Evolutionary conservation across 164 flowering plant genomes (phyloP).

Genomic region (Nymphaea colorata): DNA sequence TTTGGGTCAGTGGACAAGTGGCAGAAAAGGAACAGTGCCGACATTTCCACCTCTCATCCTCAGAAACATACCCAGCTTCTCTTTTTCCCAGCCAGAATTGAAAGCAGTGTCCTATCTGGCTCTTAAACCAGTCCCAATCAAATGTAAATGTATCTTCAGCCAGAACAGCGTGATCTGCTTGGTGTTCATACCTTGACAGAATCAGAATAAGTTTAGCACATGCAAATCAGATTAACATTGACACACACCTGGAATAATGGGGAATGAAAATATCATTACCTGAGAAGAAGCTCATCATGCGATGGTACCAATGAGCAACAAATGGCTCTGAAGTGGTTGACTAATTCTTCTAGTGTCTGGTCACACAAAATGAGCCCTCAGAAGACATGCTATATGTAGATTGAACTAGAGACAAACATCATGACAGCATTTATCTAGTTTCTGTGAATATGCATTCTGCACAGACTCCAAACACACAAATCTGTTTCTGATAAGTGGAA

Average conservation of each 20-base stretch:
- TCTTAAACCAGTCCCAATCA: conserved; percentile 44
- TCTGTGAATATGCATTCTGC: not conserved
- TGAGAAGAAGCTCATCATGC: conserved; percentile 49
- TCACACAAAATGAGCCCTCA: not conserved
- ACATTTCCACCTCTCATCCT: conserved; percentile 84
- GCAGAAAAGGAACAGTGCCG: conserved; percentile 41
- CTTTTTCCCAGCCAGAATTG: conserved; percentile 71
- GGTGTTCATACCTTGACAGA: conserved; percentile 13
- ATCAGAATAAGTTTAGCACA: not conserved
- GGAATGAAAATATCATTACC: conserved; percentile 22
- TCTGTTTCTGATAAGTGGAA: not conserved
- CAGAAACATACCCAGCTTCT: conserved; percentile 38
- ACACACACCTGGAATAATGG: not conserved
- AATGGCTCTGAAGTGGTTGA: conserved; percentile 30
- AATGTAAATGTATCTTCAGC: conserved; percentile 50
- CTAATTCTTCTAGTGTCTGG: conserved; percentile 75
- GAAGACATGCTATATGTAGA: not conserved
- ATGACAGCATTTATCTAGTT: not conserved
- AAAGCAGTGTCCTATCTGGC: conserved; percentile 29
- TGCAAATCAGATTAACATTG: not conserved
- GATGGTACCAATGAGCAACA: conserved; percentile 48
- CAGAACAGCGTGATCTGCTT: conserved; percentile 53
- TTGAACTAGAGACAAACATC: not conserved
- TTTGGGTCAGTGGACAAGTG: conserved; percentile 17
- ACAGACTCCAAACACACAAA: not conserved